Conservation (phyloP, 306 rosid species). For the Castanea sativa region DNA sequence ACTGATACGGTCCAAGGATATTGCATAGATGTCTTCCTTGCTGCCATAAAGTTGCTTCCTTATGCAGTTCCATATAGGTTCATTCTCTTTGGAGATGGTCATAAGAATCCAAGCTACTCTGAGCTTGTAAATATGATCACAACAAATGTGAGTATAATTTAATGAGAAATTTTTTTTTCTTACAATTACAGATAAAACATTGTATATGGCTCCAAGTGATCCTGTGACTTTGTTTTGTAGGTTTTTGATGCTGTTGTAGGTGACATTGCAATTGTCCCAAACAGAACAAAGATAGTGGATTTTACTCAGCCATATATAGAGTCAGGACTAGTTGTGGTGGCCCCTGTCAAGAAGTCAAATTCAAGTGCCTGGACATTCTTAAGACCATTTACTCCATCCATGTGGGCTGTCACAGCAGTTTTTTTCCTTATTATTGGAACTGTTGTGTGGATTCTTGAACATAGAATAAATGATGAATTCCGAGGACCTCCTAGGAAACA, state of each 20-base stretch:
- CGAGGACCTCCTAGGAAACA: constrained; percentile 46
- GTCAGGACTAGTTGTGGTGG: constrained; percentile 53
- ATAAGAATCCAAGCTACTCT: constrained; percentile 40
- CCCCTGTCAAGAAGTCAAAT: constrained; percentile 24
- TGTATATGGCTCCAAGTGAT: background rate
- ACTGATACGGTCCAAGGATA: constrained; percentile 34
- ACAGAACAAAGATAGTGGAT: constrained; percentile 43
- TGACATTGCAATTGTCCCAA: constrained; percentile 47
- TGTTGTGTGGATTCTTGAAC: constrained; percentile 55
- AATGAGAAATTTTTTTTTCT: background rate
- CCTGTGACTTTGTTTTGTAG: constrained; percentile 20
- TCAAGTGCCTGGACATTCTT: constrained; percentile 47
- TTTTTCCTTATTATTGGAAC: constrained; percentile 41
- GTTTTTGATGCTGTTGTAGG: constrained; percentile 54
- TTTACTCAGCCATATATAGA: constrained; percentile 52
- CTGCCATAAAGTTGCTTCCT: constrained; percentile 48
- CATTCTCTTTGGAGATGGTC: constrained; percentile 47
- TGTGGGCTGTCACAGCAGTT: constrained; percentile 42
- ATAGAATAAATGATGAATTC: constrained; percentile 43
- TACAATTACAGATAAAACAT: background rate
- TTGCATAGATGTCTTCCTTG: constrained; percentile 51
- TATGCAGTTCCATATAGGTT: constrained; percentile 44
- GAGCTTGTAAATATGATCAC: constrained; percentile 37
- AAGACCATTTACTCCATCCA: constrained; percentile 38
- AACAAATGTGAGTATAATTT: constrained; percentile 34